Percentiles rank a stretch among this genome's conserved stretches.
These are phyloP conservation scores for Stygiomarasmius scandens DNA, from an alignment of 1,284 basidiomycete species.

Conservation along the genomic window DNA sequence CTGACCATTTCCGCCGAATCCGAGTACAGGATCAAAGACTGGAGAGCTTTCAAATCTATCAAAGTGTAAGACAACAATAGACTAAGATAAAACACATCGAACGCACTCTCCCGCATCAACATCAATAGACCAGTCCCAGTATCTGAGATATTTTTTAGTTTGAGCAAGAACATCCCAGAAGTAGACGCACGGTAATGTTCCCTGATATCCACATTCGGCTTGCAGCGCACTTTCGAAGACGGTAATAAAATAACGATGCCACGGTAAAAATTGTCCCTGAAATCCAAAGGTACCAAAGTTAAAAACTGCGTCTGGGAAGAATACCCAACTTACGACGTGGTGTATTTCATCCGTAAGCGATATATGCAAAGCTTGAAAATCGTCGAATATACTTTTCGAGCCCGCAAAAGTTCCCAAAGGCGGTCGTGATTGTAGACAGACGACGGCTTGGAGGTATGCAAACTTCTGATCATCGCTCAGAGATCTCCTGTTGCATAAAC, in stretches of 20 bases:
- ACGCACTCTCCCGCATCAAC: slow-evolving; percentile 24
- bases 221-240: slow-evolving; percentile 35
- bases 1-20: slow-evolving; percentile 38
- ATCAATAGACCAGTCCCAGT: slow-evolving; percentile 45
- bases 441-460: slow-evolving; percentile 32
- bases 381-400: slow-evolving; percentile 35
- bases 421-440: slow-evolving; percentile 30
- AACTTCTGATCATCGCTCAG: slow-evolving; percentile 26
- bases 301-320: neutral
- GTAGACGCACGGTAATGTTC: slow-evolving; percentile 36
- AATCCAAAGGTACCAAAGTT: neutral
- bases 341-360: slow-evolving; percentile 29
- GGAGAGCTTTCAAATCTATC: slow-evolving; percentile 31
- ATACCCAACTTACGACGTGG: slow-evolving; percentile 27
- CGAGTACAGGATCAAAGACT: slow-evolving; percentile 34
- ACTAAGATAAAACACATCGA: neutral
- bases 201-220: slow-evolving; percentile 38
- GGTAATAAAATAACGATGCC: slow-evolving; percentile 38
- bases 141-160: slow-evolving; percentile 25
- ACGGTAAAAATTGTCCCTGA: slow-evolving; percentile 43
- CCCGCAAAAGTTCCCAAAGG: slow-evolving; percentile 15
- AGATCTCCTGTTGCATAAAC: no score
- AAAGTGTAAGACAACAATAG: neutral
- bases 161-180: neutral
- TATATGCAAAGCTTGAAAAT: slow-evolving; percentile 34